Evolutionary conservation across 164 flowering plant species (phyloP).

Genomic region (Akebia trifoliata): DNA sequence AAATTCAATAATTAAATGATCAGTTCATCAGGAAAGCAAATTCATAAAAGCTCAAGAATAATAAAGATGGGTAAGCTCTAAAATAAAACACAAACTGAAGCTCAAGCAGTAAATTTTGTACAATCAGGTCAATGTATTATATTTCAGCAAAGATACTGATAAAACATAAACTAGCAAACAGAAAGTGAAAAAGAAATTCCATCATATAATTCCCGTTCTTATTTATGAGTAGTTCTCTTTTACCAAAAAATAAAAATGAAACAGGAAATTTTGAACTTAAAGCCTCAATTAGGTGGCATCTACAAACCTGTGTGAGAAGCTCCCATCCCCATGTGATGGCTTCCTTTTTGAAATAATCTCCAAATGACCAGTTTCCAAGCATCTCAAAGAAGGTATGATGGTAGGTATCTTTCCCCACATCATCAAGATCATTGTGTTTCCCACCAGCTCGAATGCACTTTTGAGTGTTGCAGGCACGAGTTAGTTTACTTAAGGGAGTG

Average conservation of each 20-base stretch:
- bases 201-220: neutral
- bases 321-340: conserved; percentile 97
- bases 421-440: conserved; percentile 97
- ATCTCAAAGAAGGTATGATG: conserved; percentile 99
- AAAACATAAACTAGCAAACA: neutral
- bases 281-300: neutral
- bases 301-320: conserved; percentile 73
- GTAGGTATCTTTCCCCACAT: conserved; percentile 97
- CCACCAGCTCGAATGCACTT: conserved; percentile 99
- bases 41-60: neutral
- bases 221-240: neutral
- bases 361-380: conserved; percentile 99
- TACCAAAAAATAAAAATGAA: neutral
- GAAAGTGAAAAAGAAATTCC: neutral
- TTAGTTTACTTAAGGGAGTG: conserved; percentile 66
- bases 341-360: conserved; percentile 88
- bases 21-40: neutral
- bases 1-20: neutral
- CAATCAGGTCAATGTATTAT: neutral
- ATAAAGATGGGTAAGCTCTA: neutral
- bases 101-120: neutral
- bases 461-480: conserved; percentile 89
- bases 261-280: neutral
- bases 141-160: neutral
- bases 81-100: neutral